Base-by-base conservation (phyloP, 2,329 filamentous ascomycete species). In the Ascochyta rabiei region DNA sequence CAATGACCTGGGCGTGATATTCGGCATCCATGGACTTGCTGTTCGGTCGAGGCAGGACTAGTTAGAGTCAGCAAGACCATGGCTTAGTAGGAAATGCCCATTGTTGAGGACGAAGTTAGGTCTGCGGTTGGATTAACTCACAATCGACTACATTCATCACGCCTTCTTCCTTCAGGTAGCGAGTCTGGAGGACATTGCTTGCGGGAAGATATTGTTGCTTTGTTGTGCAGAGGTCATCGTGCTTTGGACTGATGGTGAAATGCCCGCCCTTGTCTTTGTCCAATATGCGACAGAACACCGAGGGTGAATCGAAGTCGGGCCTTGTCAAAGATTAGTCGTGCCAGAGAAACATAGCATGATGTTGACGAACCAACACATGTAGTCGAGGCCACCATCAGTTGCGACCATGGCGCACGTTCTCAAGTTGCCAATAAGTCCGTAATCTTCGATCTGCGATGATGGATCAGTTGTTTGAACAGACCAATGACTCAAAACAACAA, bases 351-450 rank as follows among this genome's bases (percentile, higher is more conserved):
- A 47, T 59, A 49, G 54, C 53, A 24, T 52, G 52, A 26, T 54
- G 23, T 19, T 16, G 3, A 44, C 80, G 73, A 67, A 86, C 86
- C 88, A 92, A 73, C 88, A 91, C 87, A 91, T 89, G 64, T 86
- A 90, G 69, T 91, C 89, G 53, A 92, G 75, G 60, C 87, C 88
- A 23, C 68, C 63, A 42, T 66, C 59, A 12, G 56, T 53, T 8
- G 59, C 60, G 6, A 66, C 58, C 62, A 65, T 67, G 13, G 65
- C 65, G 76, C 87, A 90, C 1, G 89, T 92, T 65, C 87, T 83
- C 88, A 92, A 90, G 68, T 91, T 91, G 21, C 89, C 89, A 64
- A 92, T 90, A 74, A 92, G 82, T 50, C 89, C 89, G 80, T 91
- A 91, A 73, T 91, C 85, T 69, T 91, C 89, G 8, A 65, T 63